Percentiles rank a stretch among this genome's conserved stretches.
phyloP scores from a whole-genome alignment of 805 yeast species.

The Danielia reshetovae region DNA sequence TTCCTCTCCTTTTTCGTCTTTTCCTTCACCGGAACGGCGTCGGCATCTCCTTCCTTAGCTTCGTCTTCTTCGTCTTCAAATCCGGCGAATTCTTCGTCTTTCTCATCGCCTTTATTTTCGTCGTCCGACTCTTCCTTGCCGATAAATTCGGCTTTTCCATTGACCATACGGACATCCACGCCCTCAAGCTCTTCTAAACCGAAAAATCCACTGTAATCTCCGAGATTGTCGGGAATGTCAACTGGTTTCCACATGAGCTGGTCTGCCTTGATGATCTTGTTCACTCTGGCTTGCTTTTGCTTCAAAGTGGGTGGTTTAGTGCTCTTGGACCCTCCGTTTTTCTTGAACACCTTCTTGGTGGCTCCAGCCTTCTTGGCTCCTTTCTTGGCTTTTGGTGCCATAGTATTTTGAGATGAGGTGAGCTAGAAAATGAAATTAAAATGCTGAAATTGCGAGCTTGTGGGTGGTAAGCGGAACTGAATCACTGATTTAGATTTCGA shows the following conservation, averaged over 20 bases:
- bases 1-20: neutral
- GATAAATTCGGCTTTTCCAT: slow-evolving; percentile 62
- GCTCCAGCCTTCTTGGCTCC: neutral
- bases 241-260: slow-evolving; percentile 75
- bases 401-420: neutral
- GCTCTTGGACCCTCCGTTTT: slow-evolving; percentile 5
- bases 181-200: slow-evolving; percentile 95
- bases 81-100: slow-evolving; percentile 26
- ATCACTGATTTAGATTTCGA: too few relatives aligned
- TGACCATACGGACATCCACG: slow-evolving; percentile 70
- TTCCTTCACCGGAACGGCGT: too few relatives aligned
- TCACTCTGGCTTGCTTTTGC: slow-evolving; percentile 27
- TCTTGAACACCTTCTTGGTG: slow-evolving; percentile 2
- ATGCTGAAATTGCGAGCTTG: too few relatives aligned
- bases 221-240: slow-evolving; percentile 76
- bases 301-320: slow-evolving; percentile 22
- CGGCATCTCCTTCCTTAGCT: neutral
- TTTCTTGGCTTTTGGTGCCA: neutral
- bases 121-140: slow-evolving; percentile 27
- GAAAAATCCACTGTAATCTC: slow-evolving; percentile 84
- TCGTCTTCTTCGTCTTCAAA: slow-evolving; percentile 17
- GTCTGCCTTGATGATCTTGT: slow-evolving; percentile 45
- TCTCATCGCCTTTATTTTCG: slow-evolving; percentile 20
- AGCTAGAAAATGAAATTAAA: too few relatives aligned
- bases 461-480: too few relatives aligned